phyloP scores from a whole-genome alignment of 2,329 filamentous ascomycete species.

The Trichoderma sp. region DNA sequence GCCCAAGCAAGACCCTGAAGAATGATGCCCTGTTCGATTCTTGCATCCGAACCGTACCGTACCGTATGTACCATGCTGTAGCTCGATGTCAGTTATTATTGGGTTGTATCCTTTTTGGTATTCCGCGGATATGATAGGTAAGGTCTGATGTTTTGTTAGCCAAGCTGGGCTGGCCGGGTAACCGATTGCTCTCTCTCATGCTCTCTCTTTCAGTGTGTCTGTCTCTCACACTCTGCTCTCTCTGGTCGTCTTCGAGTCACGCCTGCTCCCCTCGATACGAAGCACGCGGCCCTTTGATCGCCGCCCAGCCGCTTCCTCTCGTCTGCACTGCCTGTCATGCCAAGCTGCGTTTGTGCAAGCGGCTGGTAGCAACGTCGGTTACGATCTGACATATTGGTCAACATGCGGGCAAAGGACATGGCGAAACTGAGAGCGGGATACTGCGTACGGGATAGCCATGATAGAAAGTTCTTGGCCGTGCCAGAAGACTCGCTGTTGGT shows the following conservation, averaged over 20 bases:
- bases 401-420: background rate
- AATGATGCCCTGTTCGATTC: background rate
- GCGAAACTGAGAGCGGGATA: background rate
- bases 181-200: background rate
- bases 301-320: background rate
- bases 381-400: background rate
- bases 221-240: background rate
- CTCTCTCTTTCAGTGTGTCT: background rate
- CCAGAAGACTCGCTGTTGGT: background rate
- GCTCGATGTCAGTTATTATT: background rate
- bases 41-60: background rate
- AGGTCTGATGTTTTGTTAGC: background rate
- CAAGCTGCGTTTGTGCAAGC: slow-evolving; percentile 8
- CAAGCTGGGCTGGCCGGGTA: background rate
- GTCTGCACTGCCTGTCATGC: background rate
- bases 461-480: slow-evolving; percentile 6
- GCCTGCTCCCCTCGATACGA: background rate
- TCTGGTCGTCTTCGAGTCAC: background rate
- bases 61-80: background rate
- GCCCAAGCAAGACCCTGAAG: background rate
- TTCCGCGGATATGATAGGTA: slow-evolving; percentile 1
- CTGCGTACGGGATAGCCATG: slow-evolving; percentile 13
- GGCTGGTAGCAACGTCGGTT: background rate
- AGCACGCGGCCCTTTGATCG: background rate
- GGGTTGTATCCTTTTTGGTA: background rate